Conservation (phyloP, 371 early-diverging fungal species). For the Basidiobolus meristosporus region DNA sequence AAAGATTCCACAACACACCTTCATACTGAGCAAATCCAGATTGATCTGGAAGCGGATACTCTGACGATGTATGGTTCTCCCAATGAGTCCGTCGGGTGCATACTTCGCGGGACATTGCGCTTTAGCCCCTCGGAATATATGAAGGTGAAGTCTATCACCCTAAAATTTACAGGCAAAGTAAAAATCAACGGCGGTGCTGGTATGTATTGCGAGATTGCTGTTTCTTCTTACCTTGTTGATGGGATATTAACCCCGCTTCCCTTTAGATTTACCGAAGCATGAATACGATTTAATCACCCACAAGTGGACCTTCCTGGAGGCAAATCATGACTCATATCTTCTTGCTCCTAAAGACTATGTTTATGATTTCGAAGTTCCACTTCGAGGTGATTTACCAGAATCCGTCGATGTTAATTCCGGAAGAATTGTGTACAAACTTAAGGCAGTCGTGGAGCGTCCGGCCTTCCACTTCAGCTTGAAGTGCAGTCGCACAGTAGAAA, state of each 20-base stretch:
- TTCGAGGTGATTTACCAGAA: conserved; percentile 24
- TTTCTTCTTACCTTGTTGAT: background rate
- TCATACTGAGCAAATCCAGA: too few species aligned
- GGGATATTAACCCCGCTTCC: too few species aligned
- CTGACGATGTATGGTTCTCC: conserved; percentile 3
- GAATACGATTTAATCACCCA: conserved; percentile 1
- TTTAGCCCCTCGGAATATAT: conserved; percentile 2
- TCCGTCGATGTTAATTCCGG: conserved; percentile 11
- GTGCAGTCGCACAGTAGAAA: background rate
- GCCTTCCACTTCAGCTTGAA: background rate
- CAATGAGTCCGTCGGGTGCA: conserved; percentile 4
- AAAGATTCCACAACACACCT: too few species aligned
- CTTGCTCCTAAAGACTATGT: background rate
- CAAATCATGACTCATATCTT: conserved; percentile 1
- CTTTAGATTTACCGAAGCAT: background rate
- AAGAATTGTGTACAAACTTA: conserved; percentile 1
- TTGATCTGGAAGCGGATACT: background rate
- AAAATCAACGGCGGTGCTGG: conserved; percentile 3
- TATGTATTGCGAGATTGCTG: background rate
- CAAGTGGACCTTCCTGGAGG: conserved; percentile 2
- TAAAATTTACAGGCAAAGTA: conserved; percentile 1
- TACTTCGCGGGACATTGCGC: conserved; percentile 2
- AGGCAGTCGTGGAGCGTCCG: background rate
- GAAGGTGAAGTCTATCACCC: conserved; percentile 2
- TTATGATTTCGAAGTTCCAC: conserved; percentile 16